Evolutionary conservation across 306 rosid genomes (phyloP), one percentile per base, ranked within the genome.

Genomic region (Styphnolobium japonicum): DNA sequence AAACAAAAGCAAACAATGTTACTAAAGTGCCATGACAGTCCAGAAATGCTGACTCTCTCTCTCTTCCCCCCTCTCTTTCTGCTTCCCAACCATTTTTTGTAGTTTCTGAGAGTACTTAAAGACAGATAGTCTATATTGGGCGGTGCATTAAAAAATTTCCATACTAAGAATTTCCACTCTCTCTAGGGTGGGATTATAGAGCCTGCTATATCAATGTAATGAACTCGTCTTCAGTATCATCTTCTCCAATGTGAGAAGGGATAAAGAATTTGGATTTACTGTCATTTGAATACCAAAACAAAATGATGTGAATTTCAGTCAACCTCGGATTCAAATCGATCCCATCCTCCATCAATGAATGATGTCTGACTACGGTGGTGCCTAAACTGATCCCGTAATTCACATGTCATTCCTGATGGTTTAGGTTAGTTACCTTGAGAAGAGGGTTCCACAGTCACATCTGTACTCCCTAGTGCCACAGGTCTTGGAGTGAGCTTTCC

Each of bases 391-490:
- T 37, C 29, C 63, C 10, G 14, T 51, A 53, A 51, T 31, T 31
- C 69, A 52, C 51, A 56, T 29, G 69, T 66, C 49, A 62, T 72
- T n/a, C 74, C 39, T 39, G 16, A 56, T 72, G 74, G 45, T 74
- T 21, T 51, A 52, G 68, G 75, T 64, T 75, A 43, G 27, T 83
- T 89, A 92, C 97, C 97, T 90, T 62, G 94, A 92, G 92, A 92
- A 92, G 81, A 90, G 90, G 46, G 94, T 90, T 71, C 97, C 97
- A 85, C 97, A 90, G 77, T 90, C 94, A 86, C 97, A 92, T 85
- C 91, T 80, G 75, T 92, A 90, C 90, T 92, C 97, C 70, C 91
- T 81, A 0, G 94, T 88, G 78, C 97, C 97, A 82, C 97, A 92
- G 76, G 90, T 92, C 72, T 90, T 92, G 45, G 94, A 88, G 71